A percentile compares a stretch with the other conserved stretches of the same genome.
Evolutionary conservation across 345 rosid genomes (phyloP).

Genomic region (Aquilaria malaccensis): DNA sequence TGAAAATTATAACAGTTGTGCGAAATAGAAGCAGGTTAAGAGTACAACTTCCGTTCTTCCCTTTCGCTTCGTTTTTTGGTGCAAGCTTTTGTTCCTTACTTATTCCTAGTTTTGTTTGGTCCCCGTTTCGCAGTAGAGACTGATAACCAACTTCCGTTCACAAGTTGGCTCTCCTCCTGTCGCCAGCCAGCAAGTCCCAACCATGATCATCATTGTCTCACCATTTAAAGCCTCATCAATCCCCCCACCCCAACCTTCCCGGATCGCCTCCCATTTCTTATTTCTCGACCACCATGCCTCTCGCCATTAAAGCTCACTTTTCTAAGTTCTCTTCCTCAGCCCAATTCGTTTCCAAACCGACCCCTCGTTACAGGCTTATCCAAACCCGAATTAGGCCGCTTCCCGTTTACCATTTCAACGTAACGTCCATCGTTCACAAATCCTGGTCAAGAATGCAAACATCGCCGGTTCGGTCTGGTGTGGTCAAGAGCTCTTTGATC

Average conservation of each 20-base stretch:
- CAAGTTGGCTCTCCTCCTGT: neutral
- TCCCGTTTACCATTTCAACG: slow-evolving; percentile 36
- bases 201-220: slow-evolving; percentile 1
- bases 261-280: slow-evolving; percentile 1
- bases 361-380: neutral
- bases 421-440: slow-evolving; percentile 15
- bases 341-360: neutral
- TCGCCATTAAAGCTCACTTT: slow-evolving; percentile 3
- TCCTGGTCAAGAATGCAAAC: slow-evolving; percentile 16
- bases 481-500: slow-evolving; percentile 59
- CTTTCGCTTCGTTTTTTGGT: no score
- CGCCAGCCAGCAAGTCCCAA: neutral
- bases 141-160: no score
- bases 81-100: no score
- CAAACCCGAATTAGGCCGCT: slow-evolving; percentile 17
- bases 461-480: slow-evolving; percentile 7
- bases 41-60: no score
- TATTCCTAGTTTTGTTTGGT: no score
- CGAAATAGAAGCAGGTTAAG: no score
- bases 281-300: slow-evolving; percentile 2
- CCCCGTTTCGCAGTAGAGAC: no score
- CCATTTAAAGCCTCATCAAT: slow-evolving; percentile 5
- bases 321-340: slow-evolving; percentile 6
- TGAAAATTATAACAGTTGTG: no score
- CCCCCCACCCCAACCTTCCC: neutral